These are phyloP conservation scores for Anisodus acutangulus DNA, from an alignment of 257 asterid genomes.

Conservation along the genomic window DNA sequence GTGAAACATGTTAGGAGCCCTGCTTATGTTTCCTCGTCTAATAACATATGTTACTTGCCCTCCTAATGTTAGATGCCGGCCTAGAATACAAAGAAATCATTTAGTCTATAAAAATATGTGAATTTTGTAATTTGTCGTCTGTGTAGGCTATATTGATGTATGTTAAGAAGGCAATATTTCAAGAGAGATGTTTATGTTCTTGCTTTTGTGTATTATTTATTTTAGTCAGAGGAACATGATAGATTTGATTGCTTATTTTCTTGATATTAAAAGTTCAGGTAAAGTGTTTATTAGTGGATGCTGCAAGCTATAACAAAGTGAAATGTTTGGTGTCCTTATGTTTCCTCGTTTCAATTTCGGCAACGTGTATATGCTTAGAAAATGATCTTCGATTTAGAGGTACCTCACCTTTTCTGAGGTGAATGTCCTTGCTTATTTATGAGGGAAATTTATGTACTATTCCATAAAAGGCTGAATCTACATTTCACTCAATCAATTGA, in stretches of 20 bases:
- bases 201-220: not conserved
- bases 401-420: conserved; percentile 14
- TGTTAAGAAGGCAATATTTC: not conserved
- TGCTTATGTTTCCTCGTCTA: not conserved
- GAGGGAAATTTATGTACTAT: not conserved
- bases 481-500: conserved; percentile 10
- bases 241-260: not conserved
- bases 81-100: not conserved
- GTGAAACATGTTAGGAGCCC: not conserved
- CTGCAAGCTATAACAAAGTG: conserved; percentile 4
- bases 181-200: not conserved
- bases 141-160: not conserved
- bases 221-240: not conserved
- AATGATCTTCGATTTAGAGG: conserved; percentile 17
- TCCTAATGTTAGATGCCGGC: not conserved
- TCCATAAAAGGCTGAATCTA: not conserved
- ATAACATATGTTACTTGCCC: not conserved
- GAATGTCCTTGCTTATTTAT: not conserved
- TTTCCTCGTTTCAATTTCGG: not conserved
- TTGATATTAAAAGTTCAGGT: conserved; percentile 17
- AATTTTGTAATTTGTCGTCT: not conserved
- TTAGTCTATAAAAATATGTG: not conserved
- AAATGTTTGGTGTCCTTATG: not conserved
- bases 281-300: conserved; percentile 16
- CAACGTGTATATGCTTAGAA: not conserved